Conservation (phyloP, 768 basidiomycete species). For the Russula lepida region DNA sequence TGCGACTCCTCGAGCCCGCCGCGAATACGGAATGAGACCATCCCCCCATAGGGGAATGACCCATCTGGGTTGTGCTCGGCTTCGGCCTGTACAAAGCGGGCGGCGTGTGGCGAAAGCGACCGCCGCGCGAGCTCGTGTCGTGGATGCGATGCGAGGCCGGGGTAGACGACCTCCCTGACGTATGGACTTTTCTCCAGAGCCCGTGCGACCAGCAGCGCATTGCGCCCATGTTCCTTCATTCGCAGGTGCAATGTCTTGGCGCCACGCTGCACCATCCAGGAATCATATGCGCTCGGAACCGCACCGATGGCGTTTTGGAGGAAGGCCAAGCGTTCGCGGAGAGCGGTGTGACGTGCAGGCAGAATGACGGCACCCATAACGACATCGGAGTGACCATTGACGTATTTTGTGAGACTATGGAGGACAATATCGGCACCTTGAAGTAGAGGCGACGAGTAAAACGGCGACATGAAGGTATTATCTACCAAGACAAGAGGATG, state of each 20-base stretch:
- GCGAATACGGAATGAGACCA: slow-evolving; percentile 66
- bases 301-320: slow-evolving; percentile 86
- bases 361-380: slow-evolving; percentile 81
- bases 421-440: slow-evolving; percentile 80
- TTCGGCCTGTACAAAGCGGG: slow-evolving; percentile 45
- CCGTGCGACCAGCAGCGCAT: slow-evolving; percentile 68
- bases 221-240: slow-evolving; percentile 78
- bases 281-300: slow-evolving; percentile 78
- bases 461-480: slow-evolving; percentile 92
- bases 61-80: slow-evolving; percentile 26
- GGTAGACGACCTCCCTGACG: slow-evolving; percentile 82
- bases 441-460: slow-evolving; percentile 79
- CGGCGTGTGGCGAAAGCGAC: slow-evolving; percentile 61
- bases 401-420: slow-evolving; percentile 82
- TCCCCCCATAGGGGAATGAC: slow-evolving; percentile 86
- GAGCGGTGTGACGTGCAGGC: slow-evolving; percentile 41
- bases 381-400: slow-evolving; percentile 92
- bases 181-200: slow-evolving; percentile 45
- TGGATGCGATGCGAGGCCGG: slow-evolving; percentile 63
- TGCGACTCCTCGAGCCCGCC: slow-evolving; percentile 49
- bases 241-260: slow-evolving; percentile 86
- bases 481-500: slow-evolving; percentile 81
- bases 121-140: slow-evolving; percentile 55
- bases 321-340: slow-evolving; percentile 62
- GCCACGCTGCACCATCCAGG: slow-evolving; percentile 84